Evolutionary conservation across 345 rosid species (phyloP).

Genomic region (Rhizophora mangle): DNA sequence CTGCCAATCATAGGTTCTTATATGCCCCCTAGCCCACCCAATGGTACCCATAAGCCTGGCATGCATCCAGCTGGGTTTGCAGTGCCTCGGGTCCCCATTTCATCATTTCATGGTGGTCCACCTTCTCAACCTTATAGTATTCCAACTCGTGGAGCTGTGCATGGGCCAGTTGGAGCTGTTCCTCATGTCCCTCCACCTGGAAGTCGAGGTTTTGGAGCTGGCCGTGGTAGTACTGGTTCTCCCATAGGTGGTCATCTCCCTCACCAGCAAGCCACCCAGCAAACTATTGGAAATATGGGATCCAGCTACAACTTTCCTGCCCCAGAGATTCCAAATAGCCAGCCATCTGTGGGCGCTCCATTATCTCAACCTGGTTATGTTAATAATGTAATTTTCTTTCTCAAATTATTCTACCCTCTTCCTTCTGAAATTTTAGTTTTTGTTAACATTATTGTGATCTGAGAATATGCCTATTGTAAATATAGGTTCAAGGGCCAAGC

Average conservation of each 20-base stretch:
- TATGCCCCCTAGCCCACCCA: slow-evolving; percentile 73
- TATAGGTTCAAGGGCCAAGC: slow-evolving; percentile 73
- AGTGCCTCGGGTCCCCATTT: slow-evolving; percentile 74
- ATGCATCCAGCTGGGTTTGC: slow-evolving; percentile 86
- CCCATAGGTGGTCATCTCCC: slow-evolving; percentile 86
- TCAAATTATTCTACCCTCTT: background rate
- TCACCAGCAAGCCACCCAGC: slow-evolving; percentile 78
- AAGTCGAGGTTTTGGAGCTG: slow-evolving; percentile 83
- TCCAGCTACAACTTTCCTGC: slow-evolving; percentile 69
- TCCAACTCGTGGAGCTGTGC: slow-evolving; percentile 84
- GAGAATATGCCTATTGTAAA: slow-evolving; percentile 16
- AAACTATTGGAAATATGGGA: slow-evolving; percentile 74
- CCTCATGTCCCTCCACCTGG: slow-evolving; percentile 87
- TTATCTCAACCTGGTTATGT: slow-evolving; percentile 96
- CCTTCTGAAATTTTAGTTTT: background rate
- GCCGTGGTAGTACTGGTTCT: slow-evolving; percentile 71
- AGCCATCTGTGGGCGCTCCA: slow-evolving; percentile 87
- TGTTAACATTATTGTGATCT: slow-evolving; percentile 11
- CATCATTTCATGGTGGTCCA: slow-evolving; percentile 78
- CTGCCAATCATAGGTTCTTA: slow-evolving; percentile 54
- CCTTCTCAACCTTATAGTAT: slow-evolving; percentile 94
- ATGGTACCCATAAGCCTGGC: slow-evolving; percentile 88
- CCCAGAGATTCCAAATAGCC: slow-evolving; percentile 83
- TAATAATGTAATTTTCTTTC: slow-evolving; percentile 38
- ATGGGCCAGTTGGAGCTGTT: slow-evolving; percentile 92